Conservation (phyloP, 257 asterid genomes). For the Sherardia arvensis region DNA sequence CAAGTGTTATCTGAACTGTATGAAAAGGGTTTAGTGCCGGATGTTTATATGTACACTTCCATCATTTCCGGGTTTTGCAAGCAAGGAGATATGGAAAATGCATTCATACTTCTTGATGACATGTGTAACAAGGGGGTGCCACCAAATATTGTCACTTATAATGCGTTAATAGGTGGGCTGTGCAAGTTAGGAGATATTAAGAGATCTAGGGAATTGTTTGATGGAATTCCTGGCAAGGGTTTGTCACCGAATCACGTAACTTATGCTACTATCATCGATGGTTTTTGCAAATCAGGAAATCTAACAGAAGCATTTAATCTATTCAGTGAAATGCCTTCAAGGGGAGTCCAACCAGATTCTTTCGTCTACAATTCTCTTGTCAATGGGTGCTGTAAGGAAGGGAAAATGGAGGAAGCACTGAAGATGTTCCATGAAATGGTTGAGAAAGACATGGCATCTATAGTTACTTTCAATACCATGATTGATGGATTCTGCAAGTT, state of each 20-base stretch:
- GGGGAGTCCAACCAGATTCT: constrained; percentile 52
- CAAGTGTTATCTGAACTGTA: constrained; percentile 44
- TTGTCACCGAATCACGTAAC: constrained; percentile 60
- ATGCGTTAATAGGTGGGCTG: constrained; percentile 65
- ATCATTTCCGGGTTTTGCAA: constrained; percentile 71
- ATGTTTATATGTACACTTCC: constrained; percentile 64
- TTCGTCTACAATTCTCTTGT: constrained; percentile 60
- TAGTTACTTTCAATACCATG: constrained; percentile 59
- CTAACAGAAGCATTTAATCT: constrained; percentile 52
- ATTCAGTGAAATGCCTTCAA: constrained; percentile 51
- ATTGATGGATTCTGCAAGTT: constrained; percentile 67
- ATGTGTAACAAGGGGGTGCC: constrained; percentile 54
- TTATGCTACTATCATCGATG: constrained; percentile 70
- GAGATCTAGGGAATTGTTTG: constrained; percentile 56
- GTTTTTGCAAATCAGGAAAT: constrained; percentile 57
- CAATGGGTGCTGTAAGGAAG: constrained; percentile 76
- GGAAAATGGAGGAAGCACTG: constrained; percentile 54
- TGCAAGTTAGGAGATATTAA: constrained; percentile 53
- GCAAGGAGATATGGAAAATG: constrained; percentile 57
- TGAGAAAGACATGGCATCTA: constrained; percentile 48
- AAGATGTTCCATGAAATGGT: constrained; percentile 41
- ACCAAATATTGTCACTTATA: constrained; percentile 74
- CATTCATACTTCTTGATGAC: constrained; percentile 52
- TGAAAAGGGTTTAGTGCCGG: constrained; percentile 53
- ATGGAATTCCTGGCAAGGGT: constrained; percentile 44